Evolutionary conservation across 208 protist genomes (phyloP).

Genomic region (Vickermania ingenoplastis): DNA sequence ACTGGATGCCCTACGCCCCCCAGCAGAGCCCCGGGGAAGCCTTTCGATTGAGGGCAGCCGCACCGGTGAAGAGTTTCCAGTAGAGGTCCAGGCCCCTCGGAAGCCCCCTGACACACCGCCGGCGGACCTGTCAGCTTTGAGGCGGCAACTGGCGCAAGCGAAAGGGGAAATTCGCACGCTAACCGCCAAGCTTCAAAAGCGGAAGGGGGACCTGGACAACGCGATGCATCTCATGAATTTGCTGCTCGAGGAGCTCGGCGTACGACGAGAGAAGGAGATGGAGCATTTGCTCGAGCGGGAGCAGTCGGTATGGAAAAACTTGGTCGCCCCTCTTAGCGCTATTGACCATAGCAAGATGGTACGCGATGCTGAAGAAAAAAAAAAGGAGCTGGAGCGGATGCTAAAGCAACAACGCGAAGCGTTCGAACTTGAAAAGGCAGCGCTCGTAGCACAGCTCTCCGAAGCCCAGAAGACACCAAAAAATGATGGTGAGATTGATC

Average conservation of each 20-base stretch:
- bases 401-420: not conserved
- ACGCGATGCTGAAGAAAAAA: not conserved
- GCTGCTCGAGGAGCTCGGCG: slow-evolving; percentile 3
- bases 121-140: slow-evolving; percentile 9
- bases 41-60: slow-evolving; percentile 47
- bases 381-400: not conserved
- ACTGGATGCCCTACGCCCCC: not conserved
- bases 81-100: slow-evolving; percentile 12
- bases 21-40: slow-evolving; percentile 7
- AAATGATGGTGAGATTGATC: not conserved
- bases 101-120: slow-evolving; percentile 5
- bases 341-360: not conserved
- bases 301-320: not conserved
- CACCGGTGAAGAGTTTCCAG: slow-evolving; percentile 47
- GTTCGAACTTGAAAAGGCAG: not conserved
- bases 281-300: slow-evolving; percentile 4
- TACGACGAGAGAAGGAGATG: not conserved
- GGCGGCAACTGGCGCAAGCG: slow-evolving; percentile 13
- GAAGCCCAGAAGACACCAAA: not conserved
- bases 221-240: not conserved
- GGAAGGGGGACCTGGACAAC: slow-evolving; percentile 7
- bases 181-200: slow-evolving; percentile 13
- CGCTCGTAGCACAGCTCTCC: not conserved
- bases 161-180: slow-evolving; percentile 10
- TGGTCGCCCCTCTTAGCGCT: not conserved